Base-by-base conservation (phyloP, 805 yeast species). In the Maudiozyma pseudohumilis region DNA sequence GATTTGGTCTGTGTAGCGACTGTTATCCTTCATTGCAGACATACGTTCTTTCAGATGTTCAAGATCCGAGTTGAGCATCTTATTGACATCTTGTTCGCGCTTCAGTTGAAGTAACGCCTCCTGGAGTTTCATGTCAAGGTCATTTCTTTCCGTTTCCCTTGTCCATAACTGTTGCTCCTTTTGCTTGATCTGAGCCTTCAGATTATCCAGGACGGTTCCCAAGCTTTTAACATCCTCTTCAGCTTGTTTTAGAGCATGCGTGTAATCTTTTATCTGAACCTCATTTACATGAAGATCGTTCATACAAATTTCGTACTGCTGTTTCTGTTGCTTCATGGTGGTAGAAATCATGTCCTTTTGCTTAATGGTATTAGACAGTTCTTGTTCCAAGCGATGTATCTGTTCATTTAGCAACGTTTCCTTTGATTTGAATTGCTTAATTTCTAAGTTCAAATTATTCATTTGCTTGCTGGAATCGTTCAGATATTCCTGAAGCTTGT, bases 281-380 rank as follows among this genome's bases (percentile, higher is more conserved):
- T 88, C 95, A 2, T 92, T 88, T 35, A 74, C 70, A 49, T 86
- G 94, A 19, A 87, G 64, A 49, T 83, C 82, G 40, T 68, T 66
- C 47, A 70, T 75, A 53, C 84, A 81, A 43, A 78, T 81, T 25
- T 83, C 88, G 24, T 94, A 76, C 43, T 94, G 71, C 13, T 66
- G 59, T 51, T 77, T 80, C 59, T 82, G 86, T 23, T 80, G 63
- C 27, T 72, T 74, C 16, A 80, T 61, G 22, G 73, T 69, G 27
- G 70, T 67, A 1, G 65, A 54, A 22, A 85, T 60, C 22, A 84
- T 79, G 2, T 54, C 49, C 46, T 75, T 77, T 48, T 75, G 78
- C n/a, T 66, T 53, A 28, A 65, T 66, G 12, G 80, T 58, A 2
- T 78, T 69, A 32, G 77, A 77, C 18, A 81, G 57, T 39, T 72